phyloP scores from a whole-genome alignment of 768 basidiomycete genomes.

The Suillus placidus region DNA sequence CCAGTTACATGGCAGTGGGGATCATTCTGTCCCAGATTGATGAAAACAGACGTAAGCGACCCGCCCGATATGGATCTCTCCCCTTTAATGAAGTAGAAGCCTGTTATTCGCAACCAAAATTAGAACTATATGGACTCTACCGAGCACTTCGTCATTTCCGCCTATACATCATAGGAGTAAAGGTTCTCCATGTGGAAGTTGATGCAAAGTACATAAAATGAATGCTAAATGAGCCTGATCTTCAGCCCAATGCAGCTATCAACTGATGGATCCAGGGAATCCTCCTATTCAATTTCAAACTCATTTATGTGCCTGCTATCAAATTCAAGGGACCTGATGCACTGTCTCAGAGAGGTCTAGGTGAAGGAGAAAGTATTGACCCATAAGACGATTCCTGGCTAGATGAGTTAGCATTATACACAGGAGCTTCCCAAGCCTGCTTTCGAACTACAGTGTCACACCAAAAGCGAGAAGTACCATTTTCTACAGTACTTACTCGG shows the following conservation, averaged over 20 bases:
- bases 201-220: conserved; percentile 36
- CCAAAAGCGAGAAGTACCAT: too few species aligned
- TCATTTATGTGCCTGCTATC: conserved; percentile 31
- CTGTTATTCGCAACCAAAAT: conserved; percentile 25
- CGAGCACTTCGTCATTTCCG: conserved; percentile 30
- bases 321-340: conserved; percentile 31
- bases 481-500: too few species aligned
- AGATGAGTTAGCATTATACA: neutral
- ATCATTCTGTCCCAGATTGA: too few species aligned
- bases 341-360: conserved; percentile 24
- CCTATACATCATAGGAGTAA: conserved; percentile 11
- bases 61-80: conserved; percentile 41
- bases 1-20: too few species aligned
- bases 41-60: conserved; percentile 9
- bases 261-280: conserved; percentile 33
- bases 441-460: too few species aligned
- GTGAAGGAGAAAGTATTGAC: neutral
- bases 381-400: neutral
- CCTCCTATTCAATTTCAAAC: conserved; percentile 31
- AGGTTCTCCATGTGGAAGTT: conserved; percentile 23
- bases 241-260: conserved; percentile 33
- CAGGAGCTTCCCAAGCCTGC: too few species aligned
- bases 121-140: conserved; percentile 29
- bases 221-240: conserved; percentile 38
- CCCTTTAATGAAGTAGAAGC: conserved; percentile 32